These are phyloP conservation scores for Rutstroemia sp. DNA, from an alignment of 2,329 filamentous ascomycete species.

Conservation along the genomic window DNA sequence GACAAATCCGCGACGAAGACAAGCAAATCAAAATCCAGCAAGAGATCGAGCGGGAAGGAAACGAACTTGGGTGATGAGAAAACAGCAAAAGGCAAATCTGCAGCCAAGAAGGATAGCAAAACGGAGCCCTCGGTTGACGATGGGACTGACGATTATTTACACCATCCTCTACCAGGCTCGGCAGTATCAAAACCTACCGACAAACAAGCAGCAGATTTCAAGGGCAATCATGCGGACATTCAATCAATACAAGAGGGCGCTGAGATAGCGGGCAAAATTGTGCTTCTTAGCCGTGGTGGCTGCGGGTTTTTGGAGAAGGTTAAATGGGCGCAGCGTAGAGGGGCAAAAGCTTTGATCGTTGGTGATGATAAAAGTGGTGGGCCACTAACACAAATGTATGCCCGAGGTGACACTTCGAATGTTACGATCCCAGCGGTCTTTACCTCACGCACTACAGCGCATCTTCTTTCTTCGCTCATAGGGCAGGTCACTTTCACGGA, in stretches of 20 bases:
- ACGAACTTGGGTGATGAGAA: conserved; percentile 18
- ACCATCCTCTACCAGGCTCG: conserved; percentile 40
- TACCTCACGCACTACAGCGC: conserved; percentile 89
- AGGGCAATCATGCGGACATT: conserved; percentile 67
- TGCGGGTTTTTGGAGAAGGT: conserved; percentile 97
- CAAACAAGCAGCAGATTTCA: conserved; percentile 18
- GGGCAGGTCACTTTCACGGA: conserved; percentile 60
- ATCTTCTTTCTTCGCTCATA: conserved; percentile 81
- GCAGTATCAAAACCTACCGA: conserved; percentile 31
- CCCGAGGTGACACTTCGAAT: conserved; percentile 91
- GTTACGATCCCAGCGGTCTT: conserved; percentile 92
- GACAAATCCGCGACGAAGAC: conserved; percentile 25
- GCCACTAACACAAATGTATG: conserved; percentile 93
- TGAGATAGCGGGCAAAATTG: conserved; percentile 89
- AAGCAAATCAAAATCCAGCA: conserved; percentile 36
- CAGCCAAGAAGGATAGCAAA: conserved; percentile 15
- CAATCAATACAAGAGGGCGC: conserved; percentile 85
- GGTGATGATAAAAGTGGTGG: conserved; percentile 89
- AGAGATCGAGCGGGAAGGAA: conserved; percentile 30
- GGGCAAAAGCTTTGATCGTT: conserved; percentile 83
- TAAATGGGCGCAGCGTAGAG: conserved; percentile 90
- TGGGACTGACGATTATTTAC: conserved; percentile 79
- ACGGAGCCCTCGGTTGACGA: conserved; percentile 45
- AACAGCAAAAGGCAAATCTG: conserved; percentile 17
- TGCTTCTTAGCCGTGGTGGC: conserved; percentile 82